Conservation (phyloP, 129 eudicot species). For the Centella asiatica region DNA sequence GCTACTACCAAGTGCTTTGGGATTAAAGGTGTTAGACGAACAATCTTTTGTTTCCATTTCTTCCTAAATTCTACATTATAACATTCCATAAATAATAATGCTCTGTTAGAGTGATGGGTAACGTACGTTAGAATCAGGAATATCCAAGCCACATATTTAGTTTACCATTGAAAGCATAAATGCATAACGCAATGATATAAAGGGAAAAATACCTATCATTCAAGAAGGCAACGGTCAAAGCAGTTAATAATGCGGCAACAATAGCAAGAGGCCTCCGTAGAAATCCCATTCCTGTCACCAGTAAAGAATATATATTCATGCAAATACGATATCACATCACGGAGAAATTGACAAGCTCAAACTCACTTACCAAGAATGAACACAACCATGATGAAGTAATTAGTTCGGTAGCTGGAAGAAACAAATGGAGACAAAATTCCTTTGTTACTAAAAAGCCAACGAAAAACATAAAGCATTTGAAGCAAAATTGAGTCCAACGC, state of each 20-base stretch:
- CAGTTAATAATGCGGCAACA: constrained; percentile 73
- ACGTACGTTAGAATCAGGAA: too few species aligned
- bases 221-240: constrained; percentile 75
- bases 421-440: background rate
- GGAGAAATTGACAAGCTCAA: background rate
- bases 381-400: constrained; percentile 79
- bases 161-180: too few species aligned
- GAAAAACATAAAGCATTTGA: background rate
- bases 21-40: too few species aligned
- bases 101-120: background rate
- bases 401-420: constrained; percentile 92
- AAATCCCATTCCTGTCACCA: constrained; percentile 69
- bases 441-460: too few species aligned
- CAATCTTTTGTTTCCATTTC: too few species aligned
- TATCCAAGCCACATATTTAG: too few species aligned
- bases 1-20: too few species aligned
- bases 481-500: background rate
- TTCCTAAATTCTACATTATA: too few species aligned
- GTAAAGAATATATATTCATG: constrained; percentile 1
- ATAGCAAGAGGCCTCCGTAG: constrained; percentile 89
- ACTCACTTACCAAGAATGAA: constrained; percentile 84
- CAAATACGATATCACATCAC: too few species aligned
- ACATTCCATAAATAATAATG: background rate
- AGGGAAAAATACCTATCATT: constrained; percentile 65
- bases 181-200: too few species aligned